Evolutionary conservation across 805 yeast species (phyloP), one percentile per base, ranked within the genome.

Genomic region (Henningerozyma blattae): DNA sequence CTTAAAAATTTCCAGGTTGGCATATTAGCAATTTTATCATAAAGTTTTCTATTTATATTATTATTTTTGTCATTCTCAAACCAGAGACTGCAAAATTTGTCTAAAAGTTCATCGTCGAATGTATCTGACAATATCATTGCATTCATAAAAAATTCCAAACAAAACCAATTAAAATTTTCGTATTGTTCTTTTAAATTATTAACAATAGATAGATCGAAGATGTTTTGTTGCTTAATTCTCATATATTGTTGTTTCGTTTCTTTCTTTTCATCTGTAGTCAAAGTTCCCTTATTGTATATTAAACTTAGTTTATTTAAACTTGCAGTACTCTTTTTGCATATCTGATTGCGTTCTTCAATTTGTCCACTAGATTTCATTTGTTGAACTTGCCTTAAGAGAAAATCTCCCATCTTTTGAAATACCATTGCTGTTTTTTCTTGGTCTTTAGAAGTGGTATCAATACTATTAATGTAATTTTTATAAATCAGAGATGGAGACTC

Each of bases 21-120:
- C 15, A 83, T 55, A 0, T 33, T 31, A 0, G 47, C 33, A 3
- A 78, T 46, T 4, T 60, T 56, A 2, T 49, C 43, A 12, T 46
- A 46, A 8, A 81, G 59, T 7, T 56, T 44, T 3, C 36, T 39
- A 41, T 72, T 77, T 4, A 80, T 57, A 0, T 47, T 52, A 1
- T 54, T 65, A 22, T 64, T 62, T 5, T 52, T 50, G 3, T 75
- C 64, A 43, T 73, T 67, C 39, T 77, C 81, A 27, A 89, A 62
- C 94, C 96, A 89, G 9, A 89, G 53, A 0, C 87, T 80, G 53
- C 87, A 78, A 40, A 87, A 78, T 36, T 82, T 70, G 48, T 84
- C 93, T 19, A 79, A 59, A 33, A 72, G 78, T 38, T 70, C 72
- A 32, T 70, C 74, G 34, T 66, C 69, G 38, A 52, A 62, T 3